Percentiles rank a stretch among this genome's conserved stretches.
Evolutionary conservation across 2,329 filamentous ascomycete species (phyloP).

Genomic region (Xylariaceae sp.): DNA sequence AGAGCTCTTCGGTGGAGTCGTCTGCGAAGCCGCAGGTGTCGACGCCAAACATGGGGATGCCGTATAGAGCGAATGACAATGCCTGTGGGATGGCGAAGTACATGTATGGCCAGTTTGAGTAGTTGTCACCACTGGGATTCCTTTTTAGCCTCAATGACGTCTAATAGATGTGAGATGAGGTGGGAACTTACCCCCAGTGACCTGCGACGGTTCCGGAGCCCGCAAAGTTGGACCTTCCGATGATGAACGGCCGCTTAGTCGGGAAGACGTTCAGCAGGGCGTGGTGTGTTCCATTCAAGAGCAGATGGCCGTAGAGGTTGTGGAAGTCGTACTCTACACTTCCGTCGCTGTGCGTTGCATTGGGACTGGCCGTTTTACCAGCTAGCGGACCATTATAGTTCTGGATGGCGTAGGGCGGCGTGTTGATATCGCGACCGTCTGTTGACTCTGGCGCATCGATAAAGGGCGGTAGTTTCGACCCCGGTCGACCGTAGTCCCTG

Average conservation of each 20-base stretch:
- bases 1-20: slow-evolving; percentile 63
- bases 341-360: slow-evolving; percentile 71
- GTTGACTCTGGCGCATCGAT: background rate
- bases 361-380: slow-evolving; percentile 67
- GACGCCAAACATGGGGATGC: slow-evolving; percentile 70
- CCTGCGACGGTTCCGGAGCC: slow-evolving; percentile 70
- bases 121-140: slow-evolving; percentile 57
- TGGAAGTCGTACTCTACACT: slow-evolving; percentile 76
- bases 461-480: background rate
- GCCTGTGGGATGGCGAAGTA: slow-evolving; percentile 73
- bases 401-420: slow-evolving; percentile 72
- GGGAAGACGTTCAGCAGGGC: slow-evolving; percentile 60
- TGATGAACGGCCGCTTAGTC: slow-evolving; percentile 72
- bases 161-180: background rate
- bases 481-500: slow-evolving; percentile 22
- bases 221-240: slow-evolving; percentile 75
- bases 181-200: slow-evolving; percentile 58
- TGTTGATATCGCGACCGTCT: slow-evolving; percentile 56
- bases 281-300: slow-evolving; percentile 70
- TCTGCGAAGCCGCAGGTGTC: slow-evolving; percentile 67
- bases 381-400: slow-evolving; percentile 67
- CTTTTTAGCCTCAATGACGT: slow-evolving; percentile 1
- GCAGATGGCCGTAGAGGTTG: slow-evolving; percentile 70
- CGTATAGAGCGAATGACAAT: slow-evolving; percentile 66
- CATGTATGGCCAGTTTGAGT: slow-evolving; percentile 66